phyloP scores from a whole-genome alignment of 177 flowering plant genomes.

The Vitis hybrid region DNA sequence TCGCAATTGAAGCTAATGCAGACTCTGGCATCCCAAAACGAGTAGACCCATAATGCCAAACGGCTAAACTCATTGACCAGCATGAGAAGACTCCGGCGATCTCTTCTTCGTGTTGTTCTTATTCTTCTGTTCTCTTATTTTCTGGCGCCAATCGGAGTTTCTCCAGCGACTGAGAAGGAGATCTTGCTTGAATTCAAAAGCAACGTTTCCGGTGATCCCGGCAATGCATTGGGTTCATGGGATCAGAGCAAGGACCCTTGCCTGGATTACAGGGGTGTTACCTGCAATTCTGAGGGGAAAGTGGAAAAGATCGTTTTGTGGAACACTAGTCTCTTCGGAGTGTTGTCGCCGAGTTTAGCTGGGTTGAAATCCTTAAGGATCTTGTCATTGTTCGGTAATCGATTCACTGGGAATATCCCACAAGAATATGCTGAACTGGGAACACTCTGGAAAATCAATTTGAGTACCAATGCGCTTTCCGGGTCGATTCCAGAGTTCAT shows the following conservation, averaged over 20 bases:
- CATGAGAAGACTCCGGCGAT: conserved; percentile 43
- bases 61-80: conserved; percentile 15
- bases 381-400: conserved; percentile 74
- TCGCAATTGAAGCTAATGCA: background rate
- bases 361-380: conserved; percentile 60
- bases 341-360: conserved; percentile 66
- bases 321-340: conserved; percentile 77
- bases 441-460: conserved; percentile 83
- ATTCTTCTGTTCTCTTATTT: conserved; percentile 14
- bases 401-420: conserved; percentile 73
- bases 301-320: conserved; percentile 73
- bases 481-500: conserved; percentile 82
- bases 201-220: conserved; percentile 65
- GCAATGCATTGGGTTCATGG: conserved; percentile 60
- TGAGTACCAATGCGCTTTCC: conserved; percentile 79
- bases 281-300: conserved; percentile 59
- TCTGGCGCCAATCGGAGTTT: conserved; percentile 18
- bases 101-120: conserved; percentile 26
- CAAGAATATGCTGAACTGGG: conserved; percentile 50
- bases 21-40: conserved; percentile 6
- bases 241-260: conserved; percentile 52
- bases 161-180: conserved; percentile 60
- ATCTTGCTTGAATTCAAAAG: conserved; percentile 83
- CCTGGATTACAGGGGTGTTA: conserved; percentile 53
- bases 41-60: conserved; percentile 17